Percentiles rank a stretch among this genome's conserved stretches.
phyloP scores from a whole-genome alignment of 768 basidiomycete genomes.

The Plicaturopsis crispa region DNA sequence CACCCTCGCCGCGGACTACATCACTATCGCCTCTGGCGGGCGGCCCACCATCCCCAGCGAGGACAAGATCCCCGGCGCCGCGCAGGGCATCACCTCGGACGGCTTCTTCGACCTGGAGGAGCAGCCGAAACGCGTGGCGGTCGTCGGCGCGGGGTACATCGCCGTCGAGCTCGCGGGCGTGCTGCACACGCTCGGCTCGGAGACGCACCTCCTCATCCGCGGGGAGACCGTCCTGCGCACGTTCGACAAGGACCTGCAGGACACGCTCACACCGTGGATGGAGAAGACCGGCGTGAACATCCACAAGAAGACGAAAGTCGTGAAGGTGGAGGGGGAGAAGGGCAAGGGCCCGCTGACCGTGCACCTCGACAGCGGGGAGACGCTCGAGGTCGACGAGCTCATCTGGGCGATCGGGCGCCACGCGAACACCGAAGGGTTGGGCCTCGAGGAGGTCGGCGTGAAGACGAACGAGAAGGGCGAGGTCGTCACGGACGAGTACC shows the following conservation, averaged over 20 bases:
- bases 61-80: constrained; percentile 79
- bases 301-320: constrained; percentile 71
- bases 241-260: constrained; percentile 84
- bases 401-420: constrained; percentile 95
- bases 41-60: constrained; percentile 75
- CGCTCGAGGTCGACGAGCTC: constrained; percentile 77
- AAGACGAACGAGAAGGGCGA: constrained; percentile 75
- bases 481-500: constrained; percentile 85
- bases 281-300: constrained; percentile 88
- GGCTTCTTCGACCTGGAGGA: constrained; percentile 91
- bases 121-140: constrained; percentile 88
- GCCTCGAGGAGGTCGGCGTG: constrained; percentile 71
- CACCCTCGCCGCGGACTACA: constrained; percentile 64
- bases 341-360: constrained; percentile 70
- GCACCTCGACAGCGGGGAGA: constrained; percentile 66
- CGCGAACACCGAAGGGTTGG: constrained; percentile 71
- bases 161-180: constrained; percentile 96
- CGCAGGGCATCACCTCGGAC: constrained; percentile 86
- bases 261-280: constrained; percentile 86
- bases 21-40: constrained; percentile 85
- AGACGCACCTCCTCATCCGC: constrained; percentile 90
- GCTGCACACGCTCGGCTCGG: constrained; percentile 82
- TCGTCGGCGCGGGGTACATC: constrained; percentile 97
- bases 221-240: constrained; percentile 85
- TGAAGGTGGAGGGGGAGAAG: constrained; percentile 61